Evolutionary conservation across 257 asterid genomes (phyloP).

Genomic region (Linderniella brevidens): DNA sequence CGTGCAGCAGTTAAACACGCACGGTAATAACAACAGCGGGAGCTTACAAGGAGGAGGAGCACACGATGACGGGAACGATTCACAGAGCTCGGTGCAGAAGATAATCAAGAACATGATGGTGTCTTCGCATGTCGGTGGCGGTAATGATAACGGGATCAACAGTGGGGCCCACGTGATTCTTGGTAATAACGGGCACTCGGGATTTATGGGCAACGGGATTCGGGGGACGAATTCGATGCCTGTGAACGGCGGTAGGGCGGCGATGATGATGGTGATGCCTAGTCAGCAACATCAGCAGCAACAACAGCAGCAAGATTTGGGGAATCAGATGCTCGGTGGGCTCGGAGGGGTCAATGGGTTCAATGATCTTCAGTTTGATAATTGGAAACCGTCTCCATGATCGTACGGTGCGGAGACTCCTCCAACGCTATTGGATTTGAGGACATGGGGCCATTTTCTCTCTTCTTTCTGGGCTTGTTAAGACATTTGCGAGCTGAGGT

Average conservation of each 20-base stretch:
- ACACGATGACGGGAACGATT: conserved; percentile 51
- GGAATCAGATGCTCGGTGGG: conserved; percentile 60
- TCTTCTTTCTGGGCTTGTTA: too few relatives aligned
- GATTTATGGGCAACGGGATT: conserved; percentile 54
- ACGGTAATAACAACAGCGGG: conserved; percentile 6
- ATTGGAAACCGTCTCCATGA: conserved; percentile 75
- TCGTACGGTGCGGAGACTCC: too few relatives aligned
- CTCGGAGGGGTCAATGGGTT: conserved; percentile 70
- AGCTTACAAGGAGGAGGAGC: conserved; percentile 29
- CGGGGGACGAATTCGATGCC: conserved; percentile 41
- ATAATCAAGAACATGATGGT: conserved; percentile 80
- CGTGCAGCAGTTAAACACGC: conserved; percentile 36
- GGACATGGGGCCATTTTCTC: too few relatives aligned
- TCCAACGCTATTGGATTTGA: too few relatives aligned
- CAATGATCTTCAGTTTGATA: conserved; percentile 77
- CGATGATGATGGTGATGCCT: conserved; percentile 52
- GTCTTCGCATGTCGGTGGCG: conserved; percentile 55
- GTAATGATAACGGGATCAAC: conserved; percentile 40
- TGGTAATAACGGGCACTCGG: conserved; percentile 22
- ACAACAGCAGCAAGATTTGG: conserved; percentile 56
- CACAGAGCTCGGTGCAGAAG: conserved; percentile 95
- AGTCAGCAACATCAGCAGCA: conserved; percentile 64
- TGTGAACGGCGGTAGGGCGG: conserved; percentile 73
- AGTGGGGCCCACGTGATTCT: conserved; percentile 28
- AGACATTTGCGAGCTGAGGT: too few relatives aligned